A percentile compares a stretch with the other conserved stretches of the same genome.
Evolutionary conservation across 441 rosid species (phyloP).

Genomic region (Francoa sonchifolia): DNA sequence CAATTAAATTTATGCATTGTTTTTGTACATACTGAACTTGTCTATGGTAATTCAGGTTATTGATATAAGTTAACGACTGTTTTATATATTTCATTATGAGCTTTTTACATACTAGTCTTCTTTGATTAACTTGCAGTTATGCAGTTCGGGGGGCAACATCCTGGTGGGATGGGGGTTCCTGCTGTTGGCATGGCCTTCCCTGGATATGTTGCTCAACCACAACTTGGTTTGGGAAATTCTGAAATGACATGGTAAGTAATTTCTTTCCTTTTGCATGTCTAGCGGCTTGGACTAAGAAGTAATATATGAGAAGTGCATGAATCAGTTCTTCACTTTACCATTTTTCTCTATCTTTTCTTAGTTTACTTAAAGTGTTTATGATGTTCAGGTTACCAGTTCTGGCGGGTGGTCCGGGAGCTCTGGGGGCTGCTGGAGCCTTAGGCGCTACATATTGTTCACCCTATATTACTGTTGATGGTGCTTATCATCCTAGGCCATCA

Average conservation of each 20-base stretch:
- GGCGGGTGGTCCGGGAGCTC: too few relatives aligned
- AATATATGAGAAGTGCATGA: neutral
- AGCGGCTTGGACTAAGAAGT: too few relatives aligned
- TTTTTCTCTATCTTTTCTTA: neutral
- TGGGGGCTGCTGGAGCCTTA: constrained; percentile 66
- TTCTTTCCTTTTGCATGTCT: constrained; percentile 10
- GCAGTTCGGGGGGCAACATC: constrained; percentile 92
- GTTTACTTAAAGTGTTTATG: constrained; percentile 4
- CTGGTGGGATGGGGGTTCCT: constrained; percentile 76
- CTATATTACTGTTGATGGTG: constrained; percentile 59
- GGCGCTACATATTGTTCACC: constrained; percentile 72
- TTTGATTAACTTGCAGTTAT: constrained; percentile 38
- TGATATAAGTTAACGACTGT: too few relatives aligned
- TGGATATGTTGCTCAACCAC: constrained; percentile 85
- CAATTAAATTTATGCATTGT: too few relatives aligned
- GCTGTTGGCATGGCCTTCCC: constrained; percentile 97
- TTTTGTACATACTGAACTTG: neutral
- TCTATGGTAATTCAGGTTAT: too few relatives aligned
- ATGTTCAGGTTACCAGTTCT: constrained; percentile 72
- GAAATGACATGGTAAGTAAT: constrained; percentile 84
- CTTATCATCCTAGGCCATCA: constrained; percentile 43
- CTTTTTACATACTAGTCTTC: constrained; percentile 1
- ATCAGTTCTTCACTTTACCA: neutral
- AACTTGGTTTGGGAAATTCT: constrained; percentile 74
- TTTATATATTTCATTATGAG: neutral